Evolutionary conservation across 208 protist genomes (phyloP).

Genomic region (Sergeia podlipaevii): DNA sequence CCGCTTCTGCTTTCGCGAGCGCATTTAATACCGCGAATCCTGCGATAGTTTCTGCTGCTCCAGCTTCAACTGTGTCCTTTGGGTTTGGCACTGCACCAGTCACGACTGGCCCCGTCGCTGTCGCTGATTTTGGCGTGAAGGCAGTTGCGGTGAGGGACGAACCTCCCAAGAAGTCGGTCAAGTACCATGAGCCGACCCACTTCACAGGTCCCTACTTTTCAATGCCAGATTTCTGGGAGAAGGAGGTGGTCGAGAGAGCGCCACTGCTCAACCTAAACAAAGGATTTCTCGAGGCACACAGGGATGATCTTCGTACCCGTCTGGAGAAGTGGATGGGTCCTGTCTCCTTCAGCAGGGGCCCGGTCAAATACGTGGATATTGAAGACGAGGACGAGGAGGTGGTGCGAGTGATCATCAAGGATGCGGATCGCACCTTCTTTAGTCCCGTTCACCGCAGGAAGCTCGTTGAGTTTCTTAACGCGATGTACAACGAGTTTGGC

Average conservation of each 20-base stretch:
- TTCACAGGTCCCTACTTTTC: conserved; percentile 79
- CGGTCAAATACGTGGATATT: conserved; percentile 73
- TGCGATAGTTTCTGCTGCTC: neutral
- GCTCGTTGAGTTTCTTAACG: conserved; percentile 71
- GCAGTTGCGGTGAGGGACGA: neutral
- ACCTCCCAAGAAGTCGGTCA: conserved; percentile 16
- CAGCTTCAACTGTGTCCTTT: conserved; percentile 3
- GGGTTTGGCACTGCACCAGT: neutral
- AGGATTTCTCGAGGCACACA: conserved; percentile 71
- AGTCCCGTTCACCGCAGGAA: conserved; percentile 64
- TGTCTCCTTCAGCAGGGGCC: conserved; percentile 54
- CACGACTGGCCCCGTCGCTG: neutral
- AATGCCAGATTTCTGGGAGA: conserved; percentile 79
- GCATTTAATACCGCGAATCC: no score
- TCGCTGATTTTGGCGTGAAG: neutral
- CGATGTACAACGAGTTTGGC: conserved; percentile 82
- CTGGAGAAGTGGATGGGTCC: conserved; percentile 67
- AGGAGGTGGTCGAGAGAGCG: conserved; percentile 63
- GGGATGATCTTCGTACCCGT: conserved; percentile 43
- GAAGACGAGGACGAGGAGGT: conserved; percentile 82
- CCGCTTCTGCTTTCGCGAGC: conserved; percentile 3
- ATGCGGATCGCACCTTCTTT: conserved; percentile 86
- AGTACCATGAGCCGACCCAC: conserved; percentile 63
- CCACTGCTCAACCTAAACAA: conserved; percentile 80
- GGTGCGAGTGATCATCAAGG: conserved; percentile 91